Evolutionary conservation across 176 grass and related monocot species (phyloP).

Genomic region (Triticum urartu): DNA sequence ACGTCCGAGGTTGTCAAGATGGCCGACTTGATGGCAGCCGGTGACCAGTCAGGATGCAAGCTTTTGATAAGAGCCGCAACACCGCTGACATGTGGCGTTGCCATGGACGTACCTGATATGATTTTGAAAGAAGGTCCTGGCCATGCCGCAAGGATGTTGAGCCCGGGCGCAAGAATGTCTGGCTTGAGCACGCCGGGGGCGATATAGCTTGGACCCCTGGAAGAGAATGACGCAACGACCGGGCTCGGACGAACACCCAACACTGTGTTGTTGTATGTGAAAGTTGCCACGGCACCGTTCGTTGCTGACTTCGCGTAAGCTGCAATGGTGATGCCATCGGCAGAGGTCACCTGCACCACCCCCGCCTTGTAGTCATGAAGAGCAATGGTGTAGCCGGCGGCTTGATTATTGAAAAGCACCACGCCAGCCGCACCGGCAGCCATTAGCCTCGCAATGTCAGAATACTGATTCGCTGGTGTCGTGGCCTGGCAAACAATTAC

Average conservation of each 20-base stretch:
- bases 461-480: neutral
- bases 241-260: slow-evolving; percentile 22
- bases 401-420: slow-evolving; percentile 10
- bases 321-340: neutral
- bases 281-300: neutral
- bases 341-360: slow-evolving; percentile 11
- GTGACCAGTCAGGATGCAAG: slow-evolving; percentile 29
- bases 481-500: slow-evolving; percentile 5
- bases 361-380: slow-evolving; percentile 10
- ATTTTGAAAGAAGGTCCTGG: slow-evolving; percentile 26
- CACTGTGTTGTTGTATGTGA: slow-evolving; percentile 17
- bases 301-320: neutral
- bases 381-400: neutral
- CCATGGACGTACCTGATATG: slow-evolving; percentile 58
- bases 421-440: neutral
- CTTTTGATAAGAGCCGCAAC: slow-evolving; percentile 43
- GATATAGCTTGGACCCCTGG: slow-evolving; percentile 22
- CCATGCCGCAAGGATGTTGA: slow-evolving; percentile 58
- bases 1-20: slow-evolving; percentile 48
- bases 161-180: slow-evolving; percentile 46
- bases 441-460: neutral
- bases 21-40: slow-evolving; percentile 39
- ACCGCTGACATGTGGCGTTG: slow-evolving; percentile 46
- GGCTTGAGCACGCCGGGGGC: slow-evolving; percentile 52
- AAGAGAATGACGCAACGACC: slow-evolving; percentile 38